Percentiles rank a stretch among this genome's conserved stretches.
Evolutionary conservation across 345 rosid genomes (phyloP).

Genomic region (Angophora floribunda): DNA sequence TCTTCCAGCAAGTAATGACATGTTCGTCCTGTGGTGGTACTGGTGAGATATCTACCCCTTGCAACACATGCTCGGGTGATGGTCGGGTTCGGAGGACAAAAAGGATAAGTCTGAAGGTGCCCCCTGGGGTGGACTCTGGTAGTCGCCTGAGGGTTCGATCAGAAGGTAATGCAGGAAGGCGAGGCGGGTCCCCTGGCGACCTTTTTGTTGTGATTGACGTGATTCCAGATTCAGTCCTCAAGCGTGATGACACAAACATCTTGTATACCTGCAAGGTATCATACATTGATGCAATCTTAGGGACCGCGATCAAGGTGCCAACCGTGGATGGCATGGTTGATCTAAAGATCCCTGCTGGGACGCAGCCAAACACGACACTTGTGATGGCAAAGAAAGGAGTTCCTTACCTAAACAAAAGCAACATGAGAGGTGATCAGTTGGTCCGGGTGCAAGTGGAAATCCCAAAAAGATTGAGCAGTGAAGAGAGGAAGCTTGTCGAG

Average conservation of each 20-base stretch:
- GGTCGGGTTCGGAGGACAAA: conserved; percentile 85
- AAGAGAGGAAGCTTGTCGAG: conserved; percentile 80
- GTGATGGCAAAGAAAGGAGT: conserved; percentile 97
- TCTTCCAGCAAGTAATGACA: conserved; percentile 96
- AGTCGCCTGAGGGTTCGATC: conserved; percentile 91
- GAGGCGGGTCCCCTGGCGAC: conserved; percentile 91
- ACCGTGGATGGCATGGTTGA: conserved; percentile 95
- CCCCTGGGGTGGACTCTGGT: conserved; percentile 92
- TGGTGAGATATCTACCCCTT: conserved; percentile 71
- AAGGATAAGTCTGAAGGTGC: conserved; percentile 88
- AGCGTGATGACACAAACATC: conserved; percentile 81
- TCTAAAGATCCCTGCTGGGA: conserved; percentile 88
- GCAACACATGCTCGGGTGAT: conserved; percentile 81
- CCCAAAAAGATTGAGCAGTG: conserved; percentile 81
- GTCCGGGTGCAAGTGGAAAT: conserved; percentile 98
- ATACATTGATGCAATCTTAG: conserved; percentile 84
- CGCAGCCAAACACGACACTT: conserved; percentile 87
- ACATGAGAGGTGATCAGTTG: conserved; percentile 91
- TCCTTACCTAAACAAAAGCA: conserved; percentile 78
- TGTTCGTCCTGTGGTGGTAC: conserved; percentile 82
- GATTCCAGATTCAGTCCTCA: conserved; percentile 75
- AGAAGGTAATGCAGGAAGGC: conserved; percentile 91
- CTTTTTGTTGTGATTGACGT: conserved; percentile 82
- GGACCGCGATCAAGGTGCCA: conserved; percentile 79
- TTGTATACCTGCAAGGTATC: conserved; percentile 84